Base-by-base conservation (phyloP, 805 yeast species). In the Candida nanaspora region DNA sequence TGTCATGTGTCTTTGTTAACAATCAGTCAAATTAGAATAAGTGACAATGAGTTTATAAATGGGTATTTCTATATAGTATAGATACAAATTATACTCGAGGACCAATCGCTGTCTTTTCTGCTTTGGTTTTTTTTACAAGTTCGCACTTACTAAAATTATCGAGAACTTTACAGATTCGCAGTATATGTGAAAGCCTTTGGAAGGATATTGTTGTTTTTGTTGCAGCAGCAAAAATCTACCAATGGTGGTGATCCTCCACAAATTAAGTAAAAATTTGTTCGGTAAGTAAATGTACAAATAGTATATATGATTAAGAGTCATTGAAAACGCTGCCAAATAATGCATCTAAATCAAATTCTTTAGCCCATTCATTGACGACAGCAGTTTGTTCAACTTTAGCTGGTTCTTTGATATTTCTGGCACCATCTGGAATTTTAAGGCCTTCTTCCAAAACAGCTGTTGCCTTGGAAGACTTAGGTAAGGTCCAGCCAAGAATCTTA, bases 291-390 rank as follows among this genome's bases (percentile, higher is more conserved):
- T 23, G 27, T 23, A 23, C 27, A 23, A 23, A 23, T 7, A 23
- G 30, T 10, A 13, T 9, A 30, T 30, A 6, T 31, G 18, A 31
- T 31, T 31, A n/a, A 3, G 27, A 15, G 25, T 33, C 19, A 23
- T 54, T 53, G 46, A 56, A 59, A 31, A 59, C 64, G 41, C 65
- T 71, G 34, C 68, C 63, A 56, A 89, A 80, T 47, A 89, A 70
- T 4, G 85, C 86, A 59, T 86, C 96, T 51, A 93, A 70, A 63
- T 88, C 96, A 59, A 93, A 89, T 65, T 89, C 98, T 62, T 86
- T 76, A 18, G 97, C 81, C 97, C 98, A 93, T 51, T 78, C 74
- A 14, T 72, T 65, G n/a, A 93, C 98, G 53, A 93, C 76, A 11
- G 86, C 79, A 28, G 91, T 83, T 54, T 78, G 76, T 50, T 78